These are phyloP conservation scores for Scedosporium apiospermum DNA, from an alignment of 2,329 filamentous ascomycete genomes.

Conservation along the genomic window DNA sequence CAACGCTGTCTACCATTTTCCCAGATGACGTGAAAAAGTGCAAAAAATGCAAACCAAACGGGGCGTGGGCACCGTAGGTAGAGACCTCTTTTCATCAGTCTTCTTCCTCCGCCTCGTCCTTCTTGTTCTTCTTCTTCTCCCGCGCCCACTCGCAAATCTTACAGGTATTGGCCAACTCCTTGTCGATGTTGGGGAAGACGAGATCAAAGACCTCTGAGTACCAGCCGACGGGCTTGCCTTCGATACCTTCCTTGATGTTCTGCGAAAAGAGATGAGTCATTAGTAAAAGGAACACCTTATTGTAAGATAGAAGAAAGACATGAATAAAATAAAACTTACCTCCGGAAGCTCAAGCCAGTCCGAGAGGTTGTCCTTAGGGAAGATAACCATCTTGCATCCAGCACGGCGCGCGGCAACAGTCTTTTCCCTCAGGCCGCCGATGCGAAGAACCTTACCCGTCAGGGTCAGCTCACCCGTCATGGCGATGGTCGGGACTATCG, in stretches of 20 bases:
- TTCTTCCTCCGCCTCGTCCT: constrained; percentile 23
- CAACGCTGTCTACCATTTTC: not conserved
- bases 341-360: constrained; percentile 97
- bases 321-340: constrained; percentile 43
- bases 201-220: constrained; percentile 89
- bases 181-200: constrained; percentile 76
- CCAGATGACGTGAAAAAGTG: not conserved
- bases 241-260: constrained; percentile 97
- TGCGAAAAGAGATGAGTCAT: constrained; percentile 26
- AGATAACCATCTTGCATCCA: constrained; percentile 87
- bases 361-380: constrained; percentile 89
- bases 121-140: constrained; percentile 29
- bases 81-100: constrained; percentile 3
- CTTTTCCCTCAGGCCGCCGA: constrained; percentile 92
- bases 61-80: not conserved
- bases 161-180: constrained; percentile 64
- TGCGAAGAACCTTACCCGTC: constrained; percentile 90
- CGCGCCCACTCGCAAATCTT: constrained; percentile 48
- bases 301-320: not conserved
- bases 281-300: not conserved
- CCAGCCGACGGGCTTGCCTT: constrained; percentile 86
- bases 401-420: constrained; percentile 89
- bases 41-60: not conserved
- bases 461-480: constrained; percentile 98
- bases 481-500: constrained; percentile 76